Conservation (phyloP, 202 grass and related monocot species). For the Dendrocalamus latiflorus region DNA sequence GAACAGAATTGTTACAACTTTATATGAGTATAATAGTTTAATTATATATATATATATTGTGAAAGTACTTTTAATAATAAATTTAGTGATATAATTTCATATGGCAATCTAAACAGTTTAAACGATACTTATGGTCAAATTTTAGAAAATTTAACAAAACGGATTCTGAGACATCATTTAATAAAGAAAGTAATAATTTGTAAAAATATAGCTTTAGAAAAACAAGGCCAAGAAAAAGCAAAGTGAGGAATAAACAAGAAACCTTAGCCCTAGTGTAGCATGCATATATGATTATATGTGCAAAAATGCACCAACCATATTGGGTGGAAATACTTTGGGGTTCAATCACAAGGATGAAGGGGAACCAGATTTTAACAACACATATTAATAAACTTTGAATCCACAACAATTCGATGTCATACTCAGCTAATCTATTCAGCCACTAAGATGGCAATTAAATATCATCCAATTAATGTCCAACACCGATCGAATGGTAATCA, state of each 20-base stretch:
- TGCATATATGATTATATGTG: not conserved
- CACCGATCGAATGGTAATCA: not conserved
- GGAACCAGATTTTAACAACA: constrained; percentile 19
- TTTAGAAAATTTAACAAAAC: not conserved
- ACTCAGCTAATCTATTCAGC: constrained; percentile 15
- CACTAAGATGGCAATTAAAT: constrained; percentile 22
- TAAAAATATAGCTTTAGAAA: not conserved
- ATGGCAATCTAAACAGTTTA: not conserved
- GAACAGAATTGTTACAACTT: not conserved
- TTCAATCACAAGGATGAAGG: not conserved
- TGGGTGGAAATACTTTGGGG: not conserved
- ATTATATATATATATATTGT: not conserved
- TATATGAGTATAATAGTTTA: not conserved
- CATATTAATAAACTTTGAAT: constrained; percentile 21
- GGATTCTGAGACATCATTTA: not conserved
- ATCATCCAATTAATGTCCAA: constrained; percentile 3
- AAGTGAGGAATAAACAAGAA: not conserved
- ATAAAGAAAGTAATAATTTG: not conserved
- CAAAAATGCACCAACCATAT: not conserved
- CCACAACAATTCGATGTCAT: constrained; percentile 22
- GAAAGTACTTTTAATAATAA: not conserved
- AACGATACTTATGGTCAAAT: not conserved
- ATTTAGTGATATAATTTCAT: not conserved
- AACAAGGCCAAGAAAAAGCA: not conserved
- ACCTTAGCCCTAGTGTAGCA: not conserved